These are phyloP conservation scores for Allomyces javanicus DNA, from an alignment of 192 early-diverging fungal species.

Conservation along the genomic window DNA sequence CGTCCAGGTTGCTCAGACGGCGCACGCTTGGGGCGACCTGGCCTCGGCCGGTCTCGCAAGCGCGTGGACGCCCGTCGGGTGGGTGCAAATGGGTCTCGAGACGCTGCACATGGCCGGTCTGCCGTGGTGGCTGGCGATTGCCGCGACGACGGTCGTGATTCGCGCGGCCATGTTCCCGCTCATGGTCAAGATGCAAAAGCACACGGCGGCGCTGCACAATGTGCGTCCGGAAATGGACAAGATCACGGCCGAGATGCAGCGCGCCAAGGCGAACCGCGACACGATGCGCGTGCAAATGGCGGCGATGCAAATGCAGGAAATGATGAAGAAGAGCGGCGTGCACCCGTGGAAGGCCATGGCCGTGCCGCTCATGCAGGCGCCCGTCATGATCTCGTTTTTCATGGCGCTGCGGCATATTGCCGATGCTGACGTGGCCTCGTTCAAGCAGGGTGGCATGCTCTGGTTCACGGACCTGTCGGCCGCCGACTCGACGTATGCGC, in stretches of 20 bases:
- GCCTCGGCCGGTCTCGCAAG: constrained; percentile 58
- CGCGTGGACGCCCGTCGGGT: constrained; percentile 42
- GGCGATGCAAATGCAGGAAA: constrained; percentile 29
- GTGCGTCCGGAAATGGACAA: constrained; percentile 49
- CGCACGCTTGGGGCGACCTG: constrained; percentile 40
- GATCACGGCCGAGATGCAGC: constrained; percentile 41
- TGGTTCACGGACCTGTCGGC: constrained; percentile 76
- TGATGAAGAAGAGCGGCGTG: constrained; percentile 43
- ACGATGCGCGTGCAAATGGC: constrained; percentile 19
- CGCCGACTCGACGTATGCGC: constrained; percentile 58
- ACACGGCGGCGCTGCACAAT: constrained; percentile 43
- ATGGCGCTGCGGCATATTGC: constrained; percentile 64
- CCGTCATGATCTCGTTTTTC: constrained; percentile 70
- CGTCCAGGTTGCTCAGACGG: too few relatives aligned
- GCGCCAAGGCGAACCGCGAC: constrained; percentile 37
- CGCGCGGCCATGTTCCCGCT: constrained; percentile 53
- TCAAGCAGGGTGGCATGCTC: constrained; percentile 46
- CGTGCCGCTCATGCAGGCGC: constrained; percentile 46
- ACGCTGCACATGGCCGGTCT: constrained; percentile 63
- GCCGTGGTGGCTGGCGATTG: constrained; percentile 90
- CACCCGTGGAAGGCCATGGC: constrained; percentile 40
- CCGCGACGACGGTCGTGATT: constrained; percentile 37
- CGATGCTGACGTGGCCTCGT: constrained; percentile 56
- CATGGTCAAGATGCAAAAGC: constrained; percentile 47
- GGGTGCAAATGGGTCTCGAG: constrained; percentile 52